Evolutionary conservation across 805 yeast species (phyloP).

Genomic region (Alloascoidea africana): DNA sequence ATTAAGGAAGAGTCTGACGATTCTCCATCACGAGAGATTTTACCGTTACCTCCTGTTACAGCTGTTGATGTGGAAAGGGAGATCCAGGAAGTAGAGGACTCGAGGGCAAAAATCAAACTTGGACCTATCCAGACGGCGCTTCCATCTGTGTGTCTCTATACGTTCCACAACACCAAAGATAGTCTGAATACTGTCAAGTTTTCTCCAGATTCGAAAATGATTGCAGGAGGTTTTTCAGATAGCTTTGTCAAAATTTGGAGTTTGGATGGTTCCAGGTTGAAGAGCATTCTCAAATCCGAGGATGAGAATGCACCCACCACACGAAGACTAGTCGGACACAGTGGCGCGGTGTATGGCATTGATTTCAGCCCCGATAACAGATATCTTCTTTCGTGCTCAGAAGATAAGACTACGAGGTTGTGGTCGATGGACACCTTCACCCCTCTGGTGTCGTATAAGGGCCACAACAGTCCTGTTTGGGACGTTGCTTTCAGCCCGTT

Average conservation of each 20-base stretch:
- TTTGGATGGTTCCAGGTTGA: conserved; percentile 77
- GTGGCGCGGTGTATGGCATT: conserved; percentile 86
- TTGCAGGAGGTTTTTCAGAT: conserved; percentile 93
- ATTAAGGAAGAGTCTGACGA: conserved; percentile 26
- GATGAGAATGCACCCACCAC: conserved; percentile 14
- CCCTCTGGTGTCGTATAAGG: conserved; percentile 84
- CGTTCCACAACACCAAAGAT: conserved; percentile 88
- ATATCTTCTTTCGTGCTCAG: conserved; percentile 69
- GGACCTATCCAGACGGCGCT: conserved; percentile 58
- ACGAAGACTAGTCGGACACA: conserved; percentile 69
- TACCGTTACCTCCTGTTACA: conserved; percentile 81
- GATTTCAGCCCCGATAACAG: conserved; percentile 85
- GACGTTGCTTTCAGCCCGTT: conserved; percentile 88
- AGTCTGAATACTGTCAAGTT: conserved; percentile 79
- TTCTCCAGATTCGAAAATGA: conserved; percentile 72
- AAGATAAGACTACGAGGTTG: conserved; percentile 79
- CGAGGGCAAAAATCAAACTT: conserved; percentile 57
- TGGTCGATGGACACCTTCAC: conserved; percentile 93
- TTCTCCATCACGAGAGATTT: conserved; percentile 55
- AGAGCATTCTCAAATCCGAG: conserved; percentile 33
- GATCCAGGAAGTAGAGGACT: conserved; percentile 66
- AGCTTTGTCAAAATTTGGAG: conserved; percentile 87
- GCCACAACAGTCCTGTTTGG: conserved; percentile 96
- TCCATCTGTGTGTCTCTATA: conserved; percentile 95
- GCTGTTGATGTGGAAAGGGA: conserved; percentile 68